phyloP scores from a whole-genome alignment of 176 grass and related monocot species.

The Urochloa ruziziensis region DNA sequence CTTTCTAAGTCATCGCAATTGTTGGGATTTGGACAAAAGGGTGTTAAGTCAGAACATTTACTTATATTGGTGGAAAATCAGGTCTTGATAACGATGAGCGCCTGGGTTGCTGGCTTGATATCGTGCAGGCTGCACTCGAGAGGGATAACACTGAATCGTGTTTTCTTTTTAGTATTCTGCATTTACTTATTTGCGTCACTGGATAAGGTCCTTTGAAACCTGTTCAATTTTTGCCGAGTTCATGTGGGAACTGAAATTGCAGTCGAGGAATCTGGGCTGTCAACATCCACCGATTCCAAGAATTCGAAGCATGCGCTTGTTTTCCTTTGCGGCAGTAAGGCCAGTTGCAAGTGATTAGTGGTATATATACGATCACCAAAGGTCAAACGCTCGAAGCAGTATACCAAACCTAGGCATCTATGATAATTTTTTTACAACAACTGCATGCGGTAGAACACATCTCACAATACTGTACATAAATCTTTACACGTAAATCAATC shows the following conservation, averaged over 20 bases:
- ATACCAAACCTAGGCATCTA: not conserved
- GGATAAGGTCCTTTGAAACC: not conserved
- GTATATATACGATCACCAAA: no score
- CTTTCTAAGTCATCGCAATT: conserved; percentile 33
- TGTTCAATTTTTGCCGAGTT: not conserved
- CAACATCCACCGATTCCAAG: no score
- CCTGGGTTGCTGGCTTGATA: conserved; percentile 16
- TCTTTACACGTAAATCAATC: not conserved
- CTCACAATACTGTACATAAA: not conserved
- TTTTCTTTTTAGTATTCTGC: not conserved
- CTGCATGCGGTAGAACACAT: no score
- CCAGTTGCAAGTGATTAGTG: no score
- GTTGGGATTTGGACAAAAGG: conserved; percentile 39
- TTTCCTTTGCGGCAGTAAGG: no score
- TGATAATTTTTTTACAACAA: not conserved
- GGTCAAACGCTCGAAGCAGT: no score
- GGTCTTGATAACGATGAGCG: conserved; percentile 15
- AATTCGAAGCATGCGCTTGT: no score
- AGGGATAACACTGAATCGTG: not conserved
- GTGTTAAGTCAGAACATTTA: conserved; percentile 43
- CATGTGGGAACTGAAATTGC: not conserved
- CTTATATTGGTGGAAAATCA: conserved; percentile 26
- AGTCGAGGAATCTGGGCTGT: not conserved
- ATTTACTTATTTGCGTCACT: not conserved
- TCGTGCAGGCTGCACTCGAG: not conserved